Evolutionary conservation across 225 moss, liverwort and hornwort genomes (phyloP).

Genomic region (Anthoceros angustus): DNA sequence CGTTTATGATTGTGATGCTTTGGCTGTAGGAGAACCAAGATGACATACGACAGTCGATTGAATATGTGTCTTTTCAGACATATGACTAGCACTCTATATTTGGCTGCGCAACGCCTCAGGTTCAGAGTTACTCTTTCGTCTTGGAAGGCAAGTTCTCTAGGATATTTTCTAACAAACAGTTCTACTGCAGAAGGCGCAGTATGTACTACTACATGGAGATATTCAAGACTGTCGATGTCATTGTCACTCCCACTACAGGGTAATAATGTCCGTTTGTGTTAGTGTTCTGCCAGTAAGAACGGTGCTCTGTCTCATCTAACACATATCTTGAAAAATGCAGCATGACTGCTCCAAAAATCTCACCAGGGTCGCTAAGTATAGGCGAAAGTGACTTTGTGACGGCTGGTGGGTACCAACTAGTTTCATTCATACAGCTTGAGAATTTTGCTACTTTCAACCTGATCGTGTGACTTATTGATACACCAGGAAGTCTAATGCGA

Average conservation of each 20-base stretch:
- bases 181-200: not conserved
- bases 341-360: not conserved
- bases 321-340: not conserved
- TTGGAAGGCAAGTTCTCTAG: not conserved
- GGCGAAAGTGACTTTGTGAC: not conserved
- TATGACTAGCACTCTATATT: constrained; percentile 39
- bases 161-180: not conserved
- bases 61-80: constrained; percentile 42
- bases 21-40: constrained; percentile 30
- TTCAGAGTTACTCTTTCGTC: constrained; percentile 3
- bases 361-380: not conserved
- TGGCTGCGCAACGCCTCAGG: constrained; percentile 57
- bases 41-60: constrained; percentile 42
- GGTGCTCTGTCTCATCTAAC: not conserved
- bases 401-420: not conserved
- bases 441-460: not conserved
- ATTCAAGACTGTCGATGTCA: not conserved
- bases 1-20: constrained; percentile 4
- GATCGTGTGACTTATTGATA: not conserved
- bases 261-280: not conserved
- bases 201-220: constrained; percentile 4
- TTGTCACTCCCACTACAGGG: constrained; percentile 4
- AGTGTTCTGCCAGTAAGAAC: not conserved
- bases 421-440: not conserved
- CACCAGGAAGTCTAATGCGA: not conserved